Conservation (phyloP, 2,329 filamentous ascomycete species). For the Botrytis elliptica region DNA sequence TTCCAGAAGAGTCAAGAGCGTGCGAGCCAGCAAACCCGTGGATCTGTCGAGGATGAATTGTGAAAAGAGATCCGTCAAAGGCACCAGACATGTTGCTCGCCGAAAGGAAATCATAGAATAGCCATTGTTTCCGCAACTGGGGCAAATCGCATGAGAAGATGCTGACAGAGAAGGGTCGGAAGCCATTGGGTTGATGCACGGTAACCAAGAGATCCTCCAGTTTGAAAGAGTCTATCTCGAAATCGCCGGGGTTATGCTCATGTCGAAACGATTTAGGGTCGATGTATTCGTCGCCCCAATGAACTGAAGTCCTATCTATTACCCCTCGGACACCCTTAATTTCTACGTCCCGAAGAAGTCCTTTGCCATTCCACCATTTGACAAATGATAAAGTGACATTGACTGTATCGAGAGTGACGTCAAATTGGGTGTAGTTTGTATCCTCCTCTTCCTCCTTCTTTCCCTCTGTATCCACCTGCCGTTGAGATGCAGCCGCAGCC, state of each 20-base stretch:
- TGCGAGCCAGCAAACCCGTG: constrained; percentile 72
- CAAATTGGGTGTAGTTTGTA: constrained; percentile 96
- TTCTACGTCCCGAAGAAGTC: constrained; percentile 85
- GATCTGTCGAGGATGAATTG: constrained; percentile 89
- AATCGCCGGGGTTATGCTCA: constrained; percentile 86
- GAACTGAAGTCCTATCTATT: constrained; percentile 82
- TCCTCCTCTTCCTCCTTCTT: constrained; percentile 65
- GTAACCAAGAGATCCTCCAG: constrained; percentile 91
- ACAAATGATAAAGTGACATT: constrained; percentile 95
- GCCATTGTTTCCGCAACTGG: constrained; percentile 88
- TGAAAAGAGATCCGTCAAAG: constrained; percentile 93
- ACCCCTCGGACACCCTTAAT: constrained; percentile 92
- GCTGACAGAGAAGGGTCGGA: constrained; percentile 93
- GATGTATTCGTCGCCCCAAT: constrained; percentile 64
- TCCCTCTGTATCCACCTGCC: constrained; percentile 51
- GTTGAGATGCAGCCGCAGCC: constrained; percentile 76
- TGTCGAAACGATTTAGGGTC: constrained; percentile 88
- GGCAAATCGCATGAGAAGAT: constrained; percentile 95
- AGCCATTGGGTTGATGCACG: constrained; percentile 82
- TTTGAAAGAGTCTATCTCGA: constrained; percentile 96
- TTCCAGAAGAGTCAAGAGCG: constrained; percentile 50
- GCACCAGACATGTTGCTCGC: constrained; percentile 96
- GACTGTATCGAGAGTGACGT: constrained; percentile 89
- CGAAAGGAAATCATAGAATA: constrained; percentile 96
- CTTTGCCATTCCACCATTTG: constrained; percentile 99